These are phyloP conservation scores for Corynespora cassiicola DNA, from an alignment of 2,329 filamentous ascomycete genomes.

Conservation along the genomic window DNA sequence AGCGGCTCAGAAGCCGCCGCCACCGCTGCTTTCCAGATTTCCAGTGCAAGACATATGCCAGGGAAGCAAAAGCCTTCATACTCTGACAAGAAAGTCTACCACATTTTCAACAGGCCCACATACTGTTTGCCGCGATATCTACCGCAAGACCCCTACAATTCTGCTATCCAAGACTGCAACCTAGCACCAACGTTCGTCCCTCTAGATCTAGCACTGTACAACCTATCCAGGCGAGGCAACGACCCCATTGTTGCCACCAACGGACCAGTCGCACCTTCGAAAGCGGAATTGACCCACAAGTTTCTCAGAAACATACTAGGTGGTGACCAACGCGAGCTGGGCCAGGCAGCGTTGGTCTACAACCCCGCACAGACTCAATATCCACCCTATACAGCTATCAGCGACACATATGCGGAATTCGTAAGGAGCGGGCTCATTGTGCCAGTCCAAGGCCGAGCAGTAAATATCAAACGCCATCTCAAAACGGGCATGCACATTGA, in stretches of 20 bases:
- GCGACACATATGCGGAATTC: conserved; percentile 76
- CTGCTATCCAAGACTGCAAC: conserved; percentile 40
- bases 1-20: conserved; percentile 80
- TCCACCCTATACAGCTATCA: conserved; percentile 73
- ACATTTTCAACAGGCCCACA: conserved; percentile 72
- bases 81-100: conserved; percentile 64
- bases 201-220: conserved; percentile 75
- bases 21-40: conserved; percentile 74
- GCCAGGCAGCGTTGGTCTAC: conserved; percentile 45
- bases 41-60: conserved; percentile 65
- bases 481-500: too few species aligned
- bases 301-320: conserved; percentile 54
- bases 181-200: conserved; percentile 69
- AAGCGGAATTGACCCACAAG: conserved; percentile 61
- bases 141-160: conserved; percentile 36
- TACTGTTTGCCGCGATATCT: conserved; percentile 71
- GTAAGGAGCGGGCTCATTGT: conserved; percentile 66
- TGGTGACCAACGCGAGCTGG: conserved; percentile 51
- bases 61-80: conserved; percentile 28
- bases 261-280: conserved; percentile 67
- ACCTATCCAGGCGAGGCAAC: conserved; percentile 66
- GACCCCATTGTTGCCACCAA: conserved; percentile 67
- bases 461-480: conserved; percentile 21
- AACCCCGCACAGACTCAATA: conserved; percentile 51
- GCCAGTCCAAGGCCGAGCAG: conserved; percentile 46